phyloP scores from a whole-genome alignment of 768 basidiomycete genomes.

The Myochromella boudieri region DNA sequence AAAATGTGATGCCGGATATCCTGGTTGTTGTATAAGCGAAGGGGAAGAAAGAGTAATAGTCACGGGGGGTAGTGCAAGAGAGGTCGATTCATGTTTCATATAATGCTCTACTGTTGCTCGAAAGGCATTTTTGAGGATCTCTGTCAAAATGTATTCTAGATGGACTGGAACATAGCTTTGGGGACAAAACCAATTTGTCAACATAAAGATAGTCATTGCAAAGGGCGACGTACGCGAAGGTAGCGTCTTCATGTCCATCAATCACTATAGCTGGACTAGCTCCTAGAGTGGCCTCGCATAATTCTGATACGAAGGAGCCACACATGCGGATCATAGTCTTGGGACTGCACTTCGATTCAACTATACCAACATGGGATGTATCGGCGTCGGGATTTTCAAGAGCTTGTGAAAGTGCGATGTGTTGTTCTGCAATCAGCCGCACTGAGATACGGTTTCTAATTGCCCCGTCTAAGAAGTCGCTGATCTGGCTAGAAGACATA shows the following conservation, averaged over 20 bases:
- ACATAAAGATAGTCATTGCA: background rate
- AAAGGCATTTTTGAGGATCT: constrained; percentile 89
- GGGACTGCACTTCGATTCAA: constrained; percentile 73
- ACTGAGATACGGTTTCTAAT: constrained; percentile 88
- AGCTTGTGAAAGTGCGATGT: constrained; percentile 79
- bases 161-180: constrained; percentile 80
- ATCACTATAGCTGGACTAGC: constrained; percentile 64
- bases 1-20: constrained; percentile 47
- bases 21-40: constrained; percentile 26
- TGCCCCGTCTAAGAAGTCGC: constrained; percentile 77
- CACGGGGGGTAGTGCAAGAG: constrained; percentile 56
- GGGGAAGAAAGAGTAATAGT: constrained; percentile 70
- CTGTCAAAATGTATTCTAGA: constrained; percentile 88
- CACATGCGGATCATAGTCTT: constrained; percentile 75
- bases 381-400: constrained; percentile 40
- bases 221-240: constrained; percentile 68
- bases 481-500: constrained; percentile 79
- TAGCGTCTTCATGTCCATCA: constrained; percentile 68
- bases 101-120: constrained; percentile 86
- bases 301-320: constrained; percentile 77
- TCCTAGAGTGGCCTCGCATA: constrained; percentile 85
- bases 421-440: constrained; percentile 88
- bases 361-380: constrained; percentile 62
- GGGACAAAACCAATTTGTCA: background rate
- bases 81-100: constrained; percentile 37